Conservation (phyloP, 371 early-diverging fungal genomes). For the Mortierella sp. region DNA sequence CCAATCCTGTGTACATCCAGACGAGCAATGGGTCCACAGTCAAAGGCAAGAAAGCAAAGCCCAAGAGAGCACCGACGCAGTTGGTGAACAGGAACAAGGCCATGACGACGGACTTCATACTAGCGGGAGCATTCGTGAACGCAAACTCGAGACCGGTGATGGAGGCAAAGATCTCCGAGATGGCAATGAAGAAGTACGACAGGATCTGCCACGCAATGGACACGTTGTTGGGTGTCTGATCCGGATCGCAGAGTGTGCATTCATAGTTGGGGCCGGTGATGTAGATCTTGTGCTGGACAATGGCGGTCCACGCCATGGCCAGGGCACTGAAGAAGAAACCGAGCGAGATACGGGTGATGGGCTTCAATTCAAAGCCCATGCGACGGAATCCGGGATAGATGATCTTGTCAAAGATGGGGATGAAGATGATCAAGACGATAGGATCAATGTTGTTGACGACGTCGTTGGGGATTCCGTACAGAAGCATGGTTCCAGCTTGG, state of each 20-base stretch:
- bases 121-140: constrained; percentile 76
- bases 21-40: constrained; percentile 71
- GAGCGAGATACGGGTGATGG: constrained; percentile 73
- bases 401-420: constrained; percentile 77
- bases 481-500: constrained; percentile 75
- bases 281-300: constrained; percentile 77
- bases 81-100: constrained; percentile 76
- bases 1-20: constrained; percentile 71
- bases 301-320: constrained; percentile 77
- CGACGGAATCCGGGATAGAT: constrained; percentile 76
- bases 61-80: constrained; percentile 72
- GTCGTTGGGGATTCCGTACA: constrained; percentile 69
- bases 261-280: constrained; percentile 64
- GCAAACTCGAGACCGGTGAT: constrained; percentile 85
- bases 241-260: constrained; percentile 49
- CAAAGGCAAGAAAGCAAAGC: constrained; percentile 70
- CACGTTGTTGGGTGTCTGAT: constrained; percentile 58
- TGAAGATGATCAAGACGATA: constrained; percentile 70
- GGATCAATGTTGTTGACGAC: constrained; percentile 62
- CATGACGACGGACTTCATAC: constrained; percentile 82
- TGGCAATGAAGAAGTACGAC: constrained; percentile 71
- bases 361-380: constrained; percentile 67
- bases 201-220: constrained; percentile 75
- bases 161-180: constrained; percentile 72
- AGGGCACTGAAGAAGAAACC: constrained; percentile 73